phyloP scores from a whole-genome alignment of 2,329 filamentous ascomycete species.

The Tetracladium maxilliforme region DNA sequence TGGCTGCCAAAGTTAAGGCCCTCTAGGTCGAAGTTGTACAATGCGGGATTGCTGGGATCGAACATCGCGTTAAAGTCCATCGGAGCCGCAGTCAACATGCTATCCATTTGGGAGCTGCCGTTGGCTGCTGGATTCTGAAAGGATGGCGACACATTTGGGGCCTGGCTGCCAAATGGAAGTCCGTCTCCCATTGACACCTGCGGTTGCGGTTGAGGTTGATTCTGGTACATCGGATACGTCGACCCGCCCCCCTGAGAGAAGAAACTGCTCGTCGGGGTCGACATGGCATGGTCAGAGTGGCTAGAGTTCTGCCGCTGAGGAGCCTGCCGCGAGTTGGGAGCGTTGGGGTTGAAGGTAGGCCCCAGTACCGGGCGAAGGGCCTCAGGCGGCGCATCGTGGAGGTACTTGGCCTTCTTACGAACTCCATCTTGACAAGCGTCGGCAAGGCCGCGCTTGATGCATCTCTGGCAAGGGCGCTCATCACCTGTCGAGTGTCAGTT shows the following conservation, averaged over 20 bases:
- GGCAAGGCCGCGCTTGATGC: slow-evolving; percentile 83
- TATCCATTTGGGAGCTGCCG: slow-evolving; percentile 26
- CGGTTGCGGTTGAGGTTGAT: slow-evolving; percentile 5
- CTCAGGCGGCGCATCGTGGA: slow-evolving; percentile 87
- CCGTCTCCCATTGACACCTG: slow-evolving; percentile 27
- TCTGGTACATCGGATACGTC: slow-evolving; percentile 9
- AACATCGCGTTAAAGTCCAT: slow-evolving; percentile 48
- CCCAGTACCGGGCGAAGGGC: slow-evolving; percentile 77
- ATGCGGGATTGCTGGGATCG: slow-evolving; percentile 77
- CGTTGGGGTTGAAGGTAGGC: slow-evolving; percentile 47
- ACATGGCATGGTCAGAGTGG: neutral
- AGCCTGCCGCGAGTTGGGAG: slow-evolving; percentile 24
- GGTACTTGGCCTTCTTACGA: slow-evolving; percentile 97
- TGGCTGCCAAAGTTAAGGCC: slow-evolving; percentile 92
- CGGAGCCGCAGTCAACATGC: slow-evolving; percentile 12
- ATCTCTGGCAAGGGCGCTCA: slow-evolving; percentile 84
- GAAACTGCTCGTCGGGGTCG: slow-evolving; percentile 11
- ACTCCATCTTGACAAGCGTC: slow-evolving; percentile 92
- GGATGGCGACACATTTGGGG: slow-evolving; percentile 60
- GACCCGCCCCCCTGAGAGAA: slow-evolving; percentile 11
- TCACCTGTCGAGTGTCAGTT: slow-evolving; percentile 48
- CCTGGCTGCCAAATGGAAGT: slow-evolving; percentile 45
- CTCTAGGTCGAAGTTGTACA: slow-evolving; percentile 93
- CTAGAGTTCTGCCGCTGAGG: slow-evolving; percentile 13
- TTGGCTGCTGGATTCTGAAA: slow-evolving; percentile 43